Evolutionary conservation across 164 flowering plant species (phyloP).

Genomic region (Umbellularia californica): DNA sequence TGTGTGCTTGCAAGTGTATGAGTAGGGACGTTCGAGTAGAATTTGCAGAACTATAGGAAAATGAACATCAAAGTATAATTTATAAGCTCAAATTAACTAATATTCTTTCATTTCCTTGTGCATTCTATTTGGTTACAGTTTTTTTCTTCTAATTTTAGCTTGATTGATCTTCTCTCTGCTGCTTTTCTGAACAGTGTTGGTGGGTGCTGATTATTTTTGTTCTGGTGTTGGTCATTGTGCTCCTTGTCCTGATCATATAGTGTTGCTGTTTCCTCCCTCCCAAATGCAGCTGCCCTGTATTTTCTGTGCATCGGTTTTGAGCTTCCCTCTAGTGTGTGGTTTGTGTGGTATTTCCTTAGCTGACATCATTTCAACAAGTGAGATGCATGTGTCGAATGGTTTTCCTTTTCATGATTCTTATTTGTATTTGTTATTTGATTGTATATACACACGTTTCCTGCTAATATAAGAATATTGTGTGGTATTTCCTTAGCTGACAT

Average conservation of each 20-base stretch:
- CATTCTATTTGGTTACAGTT: neutral
- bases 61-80: too few species aligned
- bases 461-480: neutral
- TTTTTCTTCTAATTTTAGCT: too few species aligned
- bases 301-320: neutral
- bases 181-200: conserved; percentile 10
- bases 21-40: too few species aligned
- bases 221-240: conserved; percentile 6
- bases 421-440: neutral
- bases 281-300: neutral
- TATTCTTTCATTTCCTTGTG: neutral
- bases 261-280: neutral
- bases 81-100: too few species aligned
- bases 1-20: too few species aligned
- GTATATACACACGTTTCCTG: neutral
- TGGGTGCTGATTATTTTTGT: conserved; percentile 9
- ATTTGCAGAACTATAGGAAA: too few species aligned
- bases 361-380: neutral
- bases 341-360: neutral
- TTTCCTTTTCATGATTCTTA: too few species aligned
- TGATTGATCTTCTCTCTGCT: neutral
- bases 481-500: neutral
- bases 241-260: conserved; percentile 9
- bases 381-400: neutral
- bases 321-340: neutral